Conservation (phyloP, 495 filamentous ascomycete species). For the Penicillium dipodomyicola region DNA sequence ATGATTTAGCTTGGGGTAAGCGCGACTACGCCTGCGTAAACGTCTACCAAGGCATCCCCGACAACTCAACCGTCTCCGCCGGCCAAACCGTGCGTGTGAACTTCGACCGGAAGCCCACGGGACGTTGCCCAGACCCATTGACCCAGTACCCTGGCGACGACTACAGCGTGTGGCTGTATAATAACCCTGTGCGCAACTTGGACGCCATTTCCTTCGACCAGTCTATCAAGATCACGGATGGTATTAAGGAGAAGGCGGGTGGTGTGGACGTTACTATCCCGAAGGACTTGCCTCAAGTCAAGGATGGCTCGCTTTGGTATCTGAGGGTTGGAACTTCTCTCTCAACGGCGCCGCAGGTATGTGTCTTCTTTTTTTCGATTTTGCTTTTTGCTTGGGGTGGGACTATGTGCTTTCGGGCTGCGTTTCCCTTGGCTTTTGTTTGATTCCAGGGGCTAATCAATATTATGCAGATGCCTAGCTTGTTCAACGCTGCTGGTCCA, state of each 20-base stretch:
- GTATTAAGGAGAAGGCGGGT: constrained; percentile 22
- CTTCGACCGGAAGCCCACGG: constrained; percentile 34
- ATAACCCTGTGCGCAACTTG: constrained; percentile 34
- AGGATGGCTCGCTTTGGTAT: constrained; percentile 37
- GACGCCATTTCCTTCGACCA: constrained; percentile 26
- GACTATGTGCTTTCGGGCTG: background rate
- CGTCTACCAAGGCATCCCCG: constrained; percentile 38
- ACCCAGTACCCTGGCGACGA: constrained; percentile 22
- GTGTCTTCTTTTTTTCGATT: constrained; percentile 7
- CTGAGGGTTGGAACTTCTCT: constrained; percentile 30
- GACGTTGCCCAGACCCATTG: constrained; percentile 26
- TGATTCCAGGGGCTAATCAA: constrained; percentile 6
- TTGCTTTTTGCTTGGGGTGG: background rate
- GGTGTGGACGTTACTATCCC: constrained; percentile 32
- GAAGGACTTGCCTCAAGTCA: constrained; percentile 27
- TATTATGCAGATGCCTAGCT: constrained; percentile 28
- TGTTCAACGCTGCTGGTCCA: constrained; percentile 36
- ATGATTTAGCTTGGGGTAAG: constrained; percentile 36
- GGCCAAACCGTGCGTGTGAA: constrained; percentile 28
- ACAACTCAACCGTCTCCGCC: constrained; percentile 31
- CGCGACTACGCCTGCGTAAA: constrained; percentile 42
- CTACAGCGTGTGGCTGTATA: constrained; percentile 38
- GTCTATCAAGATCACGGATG: constrained; percentile 24
- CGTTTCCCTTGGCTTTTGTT: background rate
- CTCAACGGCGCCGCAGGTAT: constrained; percentile 36